Conservation (phyloP, 2,329 filamentous ascomycete species). For the Nemania serpens region DNA sequence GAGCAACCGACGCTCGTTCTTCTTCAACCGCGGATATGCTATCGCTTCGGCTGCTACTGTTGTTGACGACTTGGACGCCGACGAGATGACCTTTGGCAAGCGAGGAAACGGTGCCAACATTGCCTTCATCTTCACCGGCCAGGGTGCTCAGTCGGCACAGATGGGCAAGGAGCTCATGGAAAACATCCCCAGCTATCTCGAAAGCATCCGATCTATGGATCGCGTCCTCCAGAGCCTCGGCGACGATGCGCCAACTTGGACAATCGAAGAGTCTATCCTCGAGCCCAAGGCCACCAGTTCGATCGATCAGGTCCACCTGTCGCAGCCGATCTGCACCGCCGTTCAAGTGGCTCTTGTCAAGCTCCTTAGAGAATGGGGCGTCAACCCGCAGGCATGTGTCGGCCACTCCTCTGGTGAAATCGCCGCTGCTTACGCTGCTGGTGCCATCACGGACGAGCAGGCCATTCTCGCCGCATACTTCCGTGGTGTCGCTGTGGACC, state of each 20-base stretch:
- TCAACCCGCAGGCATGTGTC: slow-evolving; percentile 35
- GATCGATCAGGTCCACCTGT: slow-evolving; percentile 43
- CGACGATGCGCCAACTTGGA: slow-evolving; percentile 32
- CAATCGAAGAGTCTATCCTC: slow-evolving; percentile 4
- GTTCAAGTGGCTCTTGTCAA: slow-evolving; percentile 41
- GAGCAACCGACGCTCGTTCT: slow-evolving; percentile 13
- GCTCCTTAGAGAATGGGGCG: slow-evolving; percentile 32
- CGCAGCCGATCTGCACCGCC: slow-evolving; percentile 40
- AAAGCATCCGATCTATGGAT: slow-evolving; percentile 19
- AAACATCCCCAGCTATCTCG: slow-evolving; percentile 10
- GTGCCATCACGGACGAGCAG: slow-evolving; percentile 31
- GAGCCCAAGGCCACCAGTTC: slow-evolving; percentile 5
- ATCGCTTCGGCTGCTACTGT: neutral
- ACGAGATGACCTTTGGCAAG: slow-evolving; percentile 6
- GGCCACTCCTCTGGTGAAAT: slow-evolving; percentile 46
- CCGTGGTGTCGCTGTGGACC: slow-evolving; percentile 12
- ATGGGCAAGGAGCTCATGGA: slow-evolving; percentile 46
- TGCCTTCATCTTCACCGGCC: slow-evolving; percentile 23
- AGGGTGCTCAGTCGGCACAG: slow-evolving; percentile 24
- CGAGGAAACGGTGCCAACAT: neutral
- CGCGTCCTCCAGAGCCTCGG: slow-evolving; percentile 24
- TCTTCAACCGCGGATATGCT: slow-evolving; percentile 8
- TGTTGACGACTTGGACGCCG: neutral
- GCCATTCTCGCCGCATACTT: slow-evolving; percentile 29
- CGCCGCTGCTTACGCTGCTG: slow-evolving; percentile 40